Percentiles rank a stretch among this genome's conserved stretches.
These are phyloP conservation scores for Phytophthora pluvialis DNA, from an alignment of 352 stramenopile genomes.

Conservation along the genomic window DNA sequence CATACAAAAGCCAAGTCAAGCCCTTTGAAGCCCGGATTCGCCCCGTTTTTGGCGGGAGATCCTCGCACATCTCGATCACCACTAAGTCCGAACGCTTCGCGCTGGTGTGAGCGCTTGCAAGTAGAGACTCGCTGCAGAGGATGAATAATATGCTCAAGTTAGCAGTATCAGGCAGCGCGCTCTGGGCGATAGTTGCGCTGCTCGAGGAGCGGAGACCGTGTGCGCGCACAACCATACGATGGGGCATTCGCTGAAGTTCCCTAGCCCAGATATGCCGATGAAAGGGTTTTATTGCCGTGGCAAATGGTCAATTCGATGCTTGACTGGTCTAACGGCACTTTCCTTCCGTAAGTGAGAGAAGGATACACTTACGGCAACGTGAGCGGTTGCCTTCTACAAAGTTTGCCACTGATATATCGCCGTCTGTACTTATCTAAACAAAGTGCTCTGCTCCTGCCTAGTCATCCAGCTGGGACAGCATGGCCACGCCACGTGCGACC, in stretches of 20 bases:
- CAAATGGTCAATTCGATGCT: slow-evolving; percentile 14
- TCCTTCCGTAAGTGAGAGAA: slow-evolving; percentile 2
- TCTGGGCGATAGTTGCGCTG: neutral
- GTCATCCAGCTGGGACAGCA: slow-evolving; percentile 92
- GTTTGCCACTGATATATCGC: neutral
- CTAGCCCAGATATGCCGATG: slow-evolving; percentile 30
- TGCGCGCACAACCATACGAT: slow-evolving; percentile 15
- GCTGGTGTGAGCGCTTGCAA: neutral
- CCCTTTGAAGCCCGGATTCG: slow-evolving; percentile 14
- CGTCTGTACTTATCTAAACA: neutral
- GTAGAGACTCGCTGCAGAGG: neutral
- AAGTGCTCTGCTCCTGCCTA: slow-evolving; percentile 25
- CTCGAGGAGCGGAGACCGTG: slow-evolving; percentile 14
- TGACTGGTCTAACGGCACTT: slow-evolving; percentile 8
- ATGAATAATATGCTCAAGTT: neutral
- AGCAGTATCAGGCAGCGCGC: neutral
- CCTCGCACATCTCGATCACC: slow-evolving; percentile 22
- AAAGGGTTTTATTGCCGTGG: slow-evolving; percentile 1
- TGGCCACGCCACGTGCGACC: slow-evolving; percentile 93
- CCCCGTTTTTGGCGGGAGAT: slow-evolving; percentile 34
- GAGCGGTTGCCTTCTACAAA: neutral
- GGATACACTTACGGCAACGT: neutral
- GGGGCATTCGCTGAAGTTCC: slow-evolving; percentile 7
- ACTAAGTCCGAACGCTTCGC: slow-evolving; percentile 9
- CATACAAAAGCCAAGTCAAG: slow-evolving; percentile 30